Base-by-base conservation (phyloP, 768 basidiomycete species). In the Mycena amicta region DNA sequence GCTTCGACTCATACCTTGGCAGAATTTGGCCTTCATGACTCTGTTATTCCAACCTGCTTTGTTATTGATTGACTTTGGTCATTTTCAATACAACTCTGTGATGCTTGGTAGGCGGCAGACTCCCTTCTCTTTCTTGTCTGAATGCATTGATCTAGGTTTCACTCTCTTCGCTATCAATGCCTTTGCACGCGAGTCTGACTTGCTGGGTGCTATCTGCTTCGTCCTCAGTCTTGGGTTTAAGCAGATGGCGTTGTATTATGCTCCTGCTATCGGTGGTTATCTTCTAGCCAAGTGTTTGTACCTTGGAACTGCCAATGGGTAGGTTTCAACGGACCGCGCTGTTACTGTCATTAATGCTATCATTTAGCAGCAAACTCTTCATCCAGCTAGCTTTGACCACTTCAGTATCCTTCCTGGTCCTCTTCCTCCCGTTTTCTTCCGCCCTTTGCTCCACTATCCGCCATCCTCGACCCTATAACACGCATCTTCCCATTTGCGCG, bases 201-300 rank as follows among this genome's bases (percentile, higher is more conserved):
- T 90, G 2, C 61, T 87, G 1, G 96, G 91, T 4, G 90, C 93
- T 3, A 68, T 92, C 16, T 84, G 78, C 56, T 96, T 98, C 64
- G 89, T 93, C 4, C 75, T 87, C n/a, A 90, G 90, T 62, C 80
- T 98, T 20, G 83, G 89, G 3, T 95, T 96, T 80, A 97, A 97
- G 72, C 95, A 98, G 69, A 97, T 98, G 95, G 89, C 92, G 2
- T 76, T 97, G 26, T 96, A 97, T 69, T 98, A 95, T 69, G 89
- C 92, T 0, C 93, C 95, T 2, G 94, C 90, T 0, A 83, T 98
- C n/a, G 95, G 93, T 33, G 84, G 89, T 0, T 98, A 95, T 72
- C 77, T 97, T 5, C 73, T 96, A 2, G 94, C 92, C 4, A 97
- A 93, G 74, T 97, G 96, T 66, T 58, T 96, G 2, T 91, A 86